Percentiles rank a stretch among this genome's conserved stretches.
Evolutionary conservation across 176 grass and related monocot genomes (phyloP).

Genomic region (Musa acuminata): DNA sequence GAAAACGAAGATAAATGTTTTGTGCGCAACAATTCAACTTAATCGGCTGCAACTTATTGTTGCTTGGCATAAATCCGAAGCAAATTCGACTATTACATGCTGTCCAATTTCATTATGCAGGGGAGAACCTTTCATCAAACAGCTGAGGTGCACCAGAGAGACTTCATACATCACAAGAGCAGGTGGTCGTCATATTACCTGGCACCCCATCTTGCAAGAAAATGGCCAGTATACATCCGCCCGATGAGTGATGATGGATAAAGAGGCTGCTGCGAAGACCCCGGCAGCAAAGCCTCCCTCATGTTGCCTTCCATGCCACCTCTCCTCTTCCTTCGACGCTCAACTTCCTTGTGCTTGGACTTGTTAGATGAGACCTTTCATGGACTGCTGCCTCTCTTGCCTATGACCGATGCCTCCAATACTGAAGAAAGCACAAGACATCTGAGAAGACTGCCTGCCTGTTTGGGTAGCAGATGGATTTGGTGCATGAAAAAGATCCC

Average conservation of each 20-base stretch:
- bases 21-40: background rate
- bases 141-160: background rate
- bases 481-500: no score
- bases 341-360: background rate
- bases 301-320: background rate
- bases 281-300: conserved; percentile 25
- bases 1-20: no score
- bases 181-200: conserved; percentile 27
- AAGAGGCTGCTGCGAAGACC: background rate
- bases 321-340: background rate
- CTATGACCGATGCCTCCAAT: no score
- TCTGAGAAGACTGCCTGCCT: no score
- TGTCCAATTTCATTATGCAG: background rate
- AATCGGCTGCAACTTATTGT: background rate
- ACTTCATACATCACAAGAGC: background rate
- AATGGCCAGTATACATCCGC: conserved; percentile 70
- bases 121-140: background rate
- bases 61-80: background rate
- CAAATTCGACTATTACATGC: background rate
- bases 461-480: no score
- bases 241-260: conserved; percentile 32
- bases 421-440: no score
- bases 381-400: no score
- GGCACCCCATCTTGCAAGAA: conserved; percentile 74
- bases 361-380: background rate